Evolutionary conservation across 441 rosid species (phyloP).

Genomic region (Mallotus japonicus): DNA sequence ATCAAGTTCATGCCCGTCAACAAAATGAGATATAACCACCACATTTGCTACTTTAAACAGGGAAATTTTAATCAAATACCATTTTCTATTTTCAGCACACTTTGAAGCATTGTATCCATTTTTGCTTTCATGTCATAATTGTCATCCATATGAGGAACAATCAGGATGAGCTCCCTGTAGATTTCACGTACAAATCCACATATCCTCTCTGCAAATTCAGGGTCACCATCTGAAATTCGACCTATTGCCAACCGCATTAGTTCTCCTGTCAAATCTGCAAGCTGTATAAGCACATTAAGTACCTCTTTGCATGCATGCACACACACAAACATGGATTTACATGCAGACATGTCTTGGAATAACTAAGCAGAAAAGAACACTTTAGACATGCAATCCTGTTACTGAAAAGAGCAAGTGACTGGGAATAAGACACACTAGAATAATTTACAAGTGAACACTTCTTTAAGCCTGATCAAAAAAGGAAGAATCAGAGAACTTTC

Average conservation of each 20-base stretch:
- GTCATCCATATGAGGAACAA: slow-evolving; percentile 84
- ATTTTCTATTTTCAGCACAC: slow-evolving; percentile 86
- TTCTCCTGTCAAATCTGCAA: slow-evolving; percentile 98
- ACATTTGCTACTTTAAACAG: neutral
- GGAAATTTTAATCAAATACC: slow-evolving; percentile 39
- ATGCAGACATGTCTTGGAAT: neutral
- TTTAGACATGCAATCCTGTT: neutral
- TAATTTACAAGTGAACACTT: neutral
- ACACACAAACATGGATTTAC: neutral
- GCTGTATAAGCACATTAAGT: slow-evolving; percentile 39
- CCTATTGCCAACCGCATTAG: slow-evolving; percentile 92
- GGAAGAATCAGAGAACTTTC: neutral
- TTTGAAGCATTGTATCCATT: slow-evolving; percentile 91
- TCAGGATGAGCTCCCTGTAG: slow-evolving; percentile 68
- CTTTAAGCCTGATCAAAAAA: too few species aligned
- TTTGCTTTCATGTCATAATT: slow-evolving; percentile 76
- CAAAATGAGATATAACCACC: neutral
- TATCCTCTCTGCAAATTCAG: slow-evolving; percentile 72
- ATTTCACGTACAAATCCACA: slow-evolving; percentile 80
- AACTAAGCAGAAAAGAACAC: too few species aligned
- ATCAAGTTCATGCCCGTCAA: neutral
- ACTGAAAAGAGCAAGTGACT: neutral
- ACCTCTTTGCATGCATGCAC: slow-evolving; percentile 2
- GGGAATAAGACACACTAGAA: neutral
- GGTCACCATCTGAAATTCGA: slow-evolving; percentile 83